Conservation (phyloP, 1,284 basidiomycete species). For the Cystobasidiaceae sp. region DNA sequence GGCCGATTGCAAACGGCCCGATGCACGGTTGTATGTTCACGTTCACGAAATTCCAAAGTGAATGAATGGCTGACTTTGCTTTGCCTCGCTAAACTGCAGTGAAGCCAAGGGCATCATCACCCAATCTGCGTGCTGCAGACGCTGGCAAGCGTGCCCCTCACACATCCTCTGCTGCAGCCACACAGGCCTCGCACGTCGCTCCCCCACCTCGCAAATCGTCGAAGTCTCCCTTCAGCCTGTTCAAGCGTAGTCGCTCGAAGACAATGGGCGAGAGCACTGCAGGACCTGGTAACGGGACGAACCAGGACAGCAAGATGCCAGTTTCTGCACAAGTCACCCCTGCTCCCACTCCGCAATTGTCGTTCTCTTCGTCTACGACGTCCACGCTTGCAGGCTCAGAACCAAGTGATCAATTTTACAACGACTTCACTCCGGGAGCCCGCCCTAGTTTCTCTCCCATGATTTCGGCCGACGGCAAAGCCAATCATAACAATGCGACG, state of each 20-base stretch:
- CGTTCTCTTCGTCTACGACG: constrained; percentile 26
- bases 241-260: constrained; percentile 24
- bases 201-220: background rate
- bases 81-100: too few relatives aligned
- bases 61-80: too few relatives aligned
- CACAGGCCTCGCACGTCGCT: background rate
- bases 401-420: constrained; percentile 25
- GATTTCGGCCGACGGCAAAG: too few relatives aligned
- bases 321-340: constrained; percentile 12
- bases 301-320: background rate
- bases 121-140: constrained; percentile 1
- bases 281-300: background rate
- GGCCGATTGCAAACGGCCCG: too few relatives aligned
- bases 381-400: constrained; percentile 15
- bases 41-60: too few relatives aligned
- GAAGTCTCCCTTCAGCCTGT: constrained; percentile 26
- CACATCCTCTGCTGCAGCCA: background rate
- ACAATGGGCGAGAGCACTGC: constrained; percentile 8
- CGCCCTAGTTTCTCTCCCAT: background rate
- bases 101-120: constrained; percentile 24
- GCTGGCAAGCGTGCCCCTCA: background rate
- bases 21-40: too few relatives aligned
- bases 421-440: constrained; percentile 18
- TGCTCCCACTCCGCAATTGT: constrained; percentile 22
- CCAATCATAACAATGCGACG: too few relatives aligned